Evolutionary conservation across 2,329 filamentous ascomycete species (phyloP).

Genomic region (Nothophoma quercina): DNA sequence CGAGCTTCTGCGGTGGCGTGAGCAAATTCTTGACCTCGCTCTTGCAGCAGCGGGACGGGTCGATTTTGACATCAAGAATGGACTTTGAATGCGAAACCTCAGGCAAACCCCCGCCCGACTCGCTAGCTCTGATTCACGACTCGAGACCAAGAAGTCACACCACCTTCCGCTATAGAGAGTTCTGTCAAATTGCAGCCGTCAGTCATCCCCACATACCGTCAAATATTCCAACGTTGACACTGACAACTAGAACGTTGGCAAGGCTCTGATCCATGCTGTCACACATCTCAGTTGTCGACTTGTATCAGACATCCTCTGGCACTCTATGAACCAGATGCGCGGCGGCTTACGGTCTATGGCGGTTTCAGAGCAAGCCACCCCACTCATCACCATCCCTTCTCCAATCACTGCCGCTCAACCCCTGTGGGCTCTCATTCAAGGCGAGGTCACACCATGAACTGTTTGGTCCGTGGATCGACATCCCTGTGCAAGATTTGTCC

Average conservation of each 20-base stretch:
- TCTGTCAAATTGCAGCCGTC: not conserved
- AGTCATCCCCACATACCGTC: not conserved
- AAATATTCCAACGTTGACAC: not conserved
- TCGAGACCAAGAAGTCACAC: not conserved
- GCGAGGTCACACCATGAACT: conserved; percentile 13
- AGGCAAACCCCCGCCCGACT: not conserved
- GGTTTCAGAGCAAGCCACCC: conserved; percentile 2
- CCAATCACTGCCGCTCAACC: conserved; percentile 14
- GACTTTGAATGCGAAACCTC: not conserved
- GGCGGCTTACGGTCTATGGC: not conserved
- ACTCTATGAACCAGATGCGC: not conserved
- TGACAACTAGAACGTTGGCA: not conserved
- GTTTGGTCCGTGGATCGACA: conserved; percentile 9
- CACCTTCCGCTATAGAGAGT: not conserved
- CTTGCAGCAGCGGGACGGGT: not conserved
- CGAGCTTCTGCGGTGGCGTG: not conserved
- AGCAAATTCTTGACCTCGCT: not conserved
- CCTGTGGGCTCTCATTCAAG: conserved; percentile 22
- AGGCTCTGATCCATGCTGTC: not conserved
- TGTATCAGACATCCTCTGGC: not conserved
- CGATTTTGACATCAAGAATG: not conserved
- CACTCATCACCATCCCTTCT: conserved; percentile 4
- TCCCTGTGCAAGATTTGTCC: conserved; percentile 5
- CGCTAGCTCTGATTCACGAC: conserved; percentile 6
- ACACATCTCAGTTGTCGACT: not conserved